Conservation (phyloP, 2,329 filamentous ascomycete species). For the Macrophomina pseudophaseolina region DNA sequence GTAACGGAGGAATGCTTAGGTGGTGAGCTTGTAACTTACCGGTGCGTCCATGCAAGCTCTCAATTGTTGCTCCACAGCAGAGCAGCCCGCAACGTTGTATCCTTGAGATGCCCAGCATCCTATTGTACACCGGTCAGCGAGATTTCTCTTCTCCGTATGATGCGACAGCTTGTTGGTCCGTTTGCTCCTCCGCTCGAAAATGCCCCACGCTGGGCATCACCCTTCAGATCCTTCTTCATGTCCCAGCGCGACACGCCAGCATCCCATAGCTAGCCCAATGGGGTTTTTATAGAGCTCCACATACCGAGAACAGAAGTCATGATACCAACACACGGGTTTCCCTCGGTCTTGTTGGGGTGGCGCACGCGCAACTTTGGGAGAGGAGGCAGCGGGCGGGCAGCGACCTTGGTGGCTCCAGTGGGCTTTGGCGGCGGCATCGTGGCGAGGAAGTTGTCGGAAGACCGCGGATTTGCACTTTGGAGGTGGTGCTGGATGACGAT, state of each 20-base stretch:
- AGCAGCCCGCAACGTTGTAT: conserved; percentile 67
- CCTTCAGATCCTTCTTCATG: neutral
- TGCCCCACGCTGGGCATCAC: neutral
- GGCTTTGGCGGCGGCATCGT: conserved; percentile 38
- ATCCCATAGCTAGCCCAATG: neutral
- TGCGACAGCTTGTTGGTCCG: neutral
- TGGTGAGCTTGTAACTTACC: conserved; percentile 51
- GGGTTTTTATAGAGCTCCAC: conserved; percentile 19
- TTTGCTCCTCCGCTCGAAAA: neutral
- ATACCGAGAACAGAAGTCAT: conserved; percentile 72
- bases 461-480: neutral
- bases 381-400: conserved; percentile 60
- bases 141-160: neutral
- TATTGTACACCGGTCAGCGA: conserved; percentile 45
- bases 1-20: neutral
- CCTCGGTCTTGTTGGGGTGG: conserved; percentile 65
- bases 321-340: conserved; percentile 68
- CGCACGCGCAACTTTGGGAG: conserved; percentile 68
- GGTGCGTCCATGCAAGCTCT: conserved; percentile 80
- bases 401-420: conserved; percentile 34
- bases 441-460: neutral
- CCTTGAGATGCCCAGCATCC: conserved; percentile 86
- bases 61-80: conserved; percentile 64
- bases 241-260: neutral
- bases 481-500: conserved; percentile 15